phyloP scores from a whole-genome alignment of 768 basidiomycete genomes.

The Tylopilus subfusipes region DNA sequence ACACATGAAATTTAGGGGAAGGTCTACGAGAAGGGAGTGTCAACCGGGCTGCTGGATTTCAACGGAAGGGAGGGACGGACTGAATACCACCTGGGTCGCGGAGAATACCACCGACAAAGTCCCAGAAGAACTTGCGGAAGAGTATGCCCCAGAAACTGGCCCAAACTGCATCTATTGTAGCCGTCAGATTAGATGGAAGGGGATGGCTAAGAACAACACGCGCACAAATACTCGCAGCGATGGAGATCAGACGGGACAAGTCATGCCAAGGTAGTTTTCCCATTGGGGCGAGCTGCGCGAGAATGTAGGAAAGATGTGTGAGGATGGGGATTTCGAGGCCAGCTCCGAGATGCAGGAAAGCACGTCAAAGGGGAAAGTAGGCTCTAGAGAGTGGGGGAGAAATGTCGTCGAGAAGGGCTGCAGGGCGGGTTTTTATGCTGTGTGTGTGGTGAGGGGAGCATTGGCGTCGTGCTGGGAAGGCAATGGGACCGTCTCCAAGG shows the following conservation, averaged over 20 bases:
- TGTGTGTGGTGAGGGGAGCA: neutral
- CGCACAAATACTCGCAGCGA: slow-evolving; percentile 73
- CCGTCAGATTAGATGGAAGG: slow-evolving; percentile 9
- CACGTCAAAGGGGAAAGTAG: slow-evolving; percentile 32
- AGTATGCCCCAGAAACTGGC: slow-evolving; percentile 75
- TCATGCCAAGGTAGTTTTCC: slow-evolving; percentile 82
- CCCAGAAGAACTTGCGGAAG: slow-evolving; percentile 96
- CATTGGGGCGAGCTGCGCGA: slow-evolving; percentile 41
- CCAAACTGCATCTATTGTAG: slow-evolving; percentile 66
- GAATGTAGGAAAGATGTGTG: neutral
- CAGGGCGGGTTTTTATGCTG: neutral
- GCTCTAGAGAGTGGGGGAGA: slow-evolving; percentile 22
- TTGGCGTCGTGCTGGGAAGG: neutral
- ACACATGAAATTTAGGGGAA: slow-evolving; percentile 53
- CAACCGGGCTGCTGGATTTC: neutral
- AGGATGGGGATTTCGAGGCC: slow-evolving; percentile 12
- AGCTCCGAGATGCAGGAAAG: slow-evolving; percentile 11
- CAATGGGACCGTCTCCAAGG: neutral
- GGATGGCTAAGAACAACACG: slow-evolving; percentile 19
- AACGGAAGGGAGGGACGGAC: slow-evolving; percentile 40
- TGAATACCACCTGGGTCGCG: slow-evolving; percentile 78
- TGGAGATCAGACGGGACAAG: slow-evolving; percentile 63
- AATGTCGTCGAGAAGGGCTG: neutral
- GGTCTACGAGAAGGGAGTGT: slow-evolving; percentile 42
- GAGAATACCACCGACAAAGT: slow-evolving; percentile 80